Percentiles rank a stretch among this genome's conserved stretches.
Evolutionary conservation across 371 early-diverging fungal species (phyloP).

Genomic region (Batkoa obscura): DNA sequence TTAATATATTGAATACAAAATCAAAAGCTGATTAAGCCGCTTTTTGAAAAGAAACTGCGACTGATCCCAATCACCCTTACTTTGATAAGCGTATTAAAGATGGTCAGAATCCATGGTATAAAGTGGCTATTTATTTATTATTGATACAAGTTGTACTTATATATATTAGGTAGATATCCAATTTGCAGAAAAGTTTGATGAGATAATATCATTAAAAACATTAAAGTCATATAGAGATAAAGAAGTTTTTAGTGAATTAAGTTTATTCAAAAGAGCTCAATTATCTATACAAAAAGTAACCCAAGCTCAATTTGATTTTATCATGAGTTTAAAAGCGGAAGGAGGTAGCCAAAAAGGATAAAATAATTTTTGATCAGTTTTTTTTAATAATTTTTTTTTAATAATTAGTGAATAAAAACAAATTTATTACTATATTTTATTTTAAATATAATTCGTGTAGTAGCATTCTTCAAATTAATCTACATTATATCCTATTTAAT

Average conservation of each 20-base stretch:
- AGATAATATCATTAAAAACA: constrained; percentile 29
- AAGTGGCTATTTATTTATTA: constrained; percentile 19
- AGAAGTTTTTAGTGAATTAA: constrained; percentile 28
- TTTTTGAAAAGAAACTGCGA: constrained; percentile 21
- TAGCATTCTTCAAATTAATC: too few relatives aligned
- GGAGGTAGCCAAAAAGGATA: background rate
- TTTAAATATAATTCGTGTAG: too few relatives aligned
- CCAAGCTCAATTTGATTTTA: constrained; percentile 29
- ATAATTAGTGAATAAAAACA: too few relatives aligned
- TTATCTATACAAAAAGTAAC: constrained; percentile 46
- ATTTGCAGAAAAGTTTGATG: constrained; percentile 28
- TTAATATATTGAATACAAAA: background rate
- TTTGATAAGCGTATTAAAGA: constrained; percentile 22
- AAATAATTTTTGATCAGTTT: too few relatives aligned
- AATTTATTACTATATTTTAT: too few relatives aligned
- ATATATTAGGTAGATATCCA: constrained; percentile 33
- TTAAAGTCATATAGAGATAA: constrained; percentile 29
- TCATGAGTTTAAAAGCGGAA: constrained; percentile 8
- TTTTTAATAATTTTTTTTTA: too few relatives aligned
- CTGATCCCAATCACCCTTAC: constrained; percentile 36
- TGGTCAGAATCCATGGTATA: background rate
- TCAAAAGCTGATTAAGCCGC: background rate
- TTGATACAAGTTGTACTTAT: constrained; percentile 23
- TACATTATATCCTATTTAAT: too few relatives aligned
- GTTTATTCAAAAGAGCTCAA: constrained; percentile 33